Conservation (phyloP, 495 filamentous ascomycete genomes). For the Chaetomidium leptoderma region DNA sequence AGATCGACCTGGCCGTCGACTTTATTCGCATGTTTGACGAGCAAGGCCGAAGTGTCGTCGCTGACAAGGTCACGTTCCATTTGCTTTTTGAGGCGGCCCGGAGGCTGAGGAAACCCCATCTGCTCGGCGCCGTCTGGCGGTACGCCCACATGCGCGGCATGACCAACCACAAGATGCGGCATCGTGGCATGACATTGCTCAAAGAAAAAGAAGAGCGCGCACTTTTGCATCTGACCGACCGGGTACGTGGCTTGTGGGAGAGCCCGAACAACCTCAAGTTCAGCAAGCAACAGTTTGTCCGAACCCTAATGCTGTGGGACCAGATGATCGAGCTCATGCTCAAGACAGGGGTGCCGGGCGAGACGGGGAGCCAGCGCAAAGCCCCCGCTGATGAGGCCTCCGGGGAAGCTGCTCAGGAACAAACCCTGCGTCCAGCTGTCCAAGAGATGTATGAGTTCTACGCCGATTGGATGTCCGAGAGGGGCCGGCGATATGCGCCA, state of each 20-base stretch:
- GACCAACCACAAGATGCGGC: constrained; percentile 24
- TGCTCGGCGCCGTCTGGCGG: constrained; percentile 38
- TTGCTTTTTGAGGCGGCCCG: constrained; percentile 34
- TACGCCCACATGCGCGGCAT: constrained; percentile 27
- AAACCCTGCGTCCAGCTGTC: neutral
- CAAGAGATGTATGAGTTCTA: neutral
- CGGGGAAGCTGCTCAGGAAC: no score
- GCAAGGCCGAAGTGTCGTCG: neutral
- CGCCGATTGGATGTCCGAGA: neutral
- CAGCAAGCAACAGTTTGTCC: constrained; percentile 7
- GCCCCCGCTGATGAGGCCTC: no score
- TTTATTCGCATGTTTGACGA: constrained; percentile 27
- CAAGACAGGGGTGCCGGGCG: neutral
- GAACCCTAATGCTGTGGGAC: constrained; percentile 4
- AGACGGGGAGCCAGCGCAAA: neutral
- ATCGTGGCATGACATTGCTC: neutral
- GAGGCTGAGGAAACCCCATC: constrained; percentile 29
- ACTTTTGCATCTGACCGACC: neutral
- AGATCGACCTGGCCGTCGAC: constrained; percentile 15
- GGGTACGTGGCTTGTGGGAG: neutral
- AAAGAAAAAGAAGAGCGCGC: neutral
- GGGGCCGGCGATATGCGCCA: neutral
- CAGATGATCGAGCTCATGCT: neutral
- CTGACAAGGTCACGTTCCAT: constrained; percentile 25
- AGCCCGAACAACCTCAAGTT: neutral